phyloP scores from a whole-genome alignment of 176 grass and related monocot species.

The Neostapfia colusana region DNA sequence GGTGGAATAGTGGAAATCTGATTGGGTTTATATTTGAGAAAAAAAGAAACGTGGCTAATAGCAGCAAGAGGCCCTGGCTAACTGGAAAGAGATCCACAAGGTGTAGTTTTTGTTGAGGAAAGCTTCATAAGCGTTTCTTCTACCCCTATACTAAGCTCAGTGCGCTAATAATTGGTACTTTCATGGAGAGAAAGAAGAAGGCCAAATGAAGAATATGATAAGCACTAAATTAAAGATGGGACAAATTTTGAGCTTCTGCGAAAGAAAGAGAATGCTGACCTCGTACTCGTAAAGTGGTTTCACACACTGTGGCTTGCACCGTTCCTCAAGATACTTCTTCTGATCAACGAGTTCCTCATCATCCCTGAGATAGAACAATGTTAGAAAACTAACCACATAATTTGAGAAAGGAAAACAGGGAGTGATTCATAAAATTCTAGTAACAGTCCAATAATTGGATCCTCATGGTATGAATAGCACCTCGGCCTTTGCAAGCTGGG shows the following conservation, averaged over 20 bases:
- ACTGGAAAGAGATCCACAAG: not conserved
- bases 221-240: not conserved
- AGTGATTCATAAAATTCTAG: not conserved
- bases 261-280: conserved; percentile 34
- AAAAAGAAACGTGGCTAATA: not conserved
- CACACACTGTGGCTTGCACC: conserved; percentile 72
- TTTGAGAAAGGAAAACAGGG: not conserved
- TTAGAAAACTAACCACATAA: not conserved
- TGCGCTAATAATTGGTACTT: not conserved
- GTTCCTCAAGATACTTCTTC: conserved; percentile 65
- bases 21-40: not conserved
- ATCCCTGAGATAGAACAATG: conserved; percentile 34
- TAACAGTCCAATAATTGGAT: not conserved
- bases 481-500: too few species aligned
- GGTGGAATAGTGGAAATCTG: not conserved
- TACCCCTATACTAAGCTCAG: too few species aligned
- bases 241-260: not conserved
- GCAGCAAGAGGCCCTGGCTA: not conserved
- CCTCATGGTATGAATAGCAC: not conserved
- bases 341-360: conserved; percentile 62
- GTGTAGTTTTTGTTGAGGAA: not conserved
- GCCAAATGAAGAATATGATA: not conserved
- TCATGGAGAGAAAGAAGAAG: not conserved
- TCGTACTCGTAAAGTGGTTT: conserved; percentile 58
- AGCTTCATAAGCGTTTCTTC: not conserved